phyloP scores from a whole-genome alignment of 768 basidiomycete genomes.

The Cyathus striatus region DNA sequence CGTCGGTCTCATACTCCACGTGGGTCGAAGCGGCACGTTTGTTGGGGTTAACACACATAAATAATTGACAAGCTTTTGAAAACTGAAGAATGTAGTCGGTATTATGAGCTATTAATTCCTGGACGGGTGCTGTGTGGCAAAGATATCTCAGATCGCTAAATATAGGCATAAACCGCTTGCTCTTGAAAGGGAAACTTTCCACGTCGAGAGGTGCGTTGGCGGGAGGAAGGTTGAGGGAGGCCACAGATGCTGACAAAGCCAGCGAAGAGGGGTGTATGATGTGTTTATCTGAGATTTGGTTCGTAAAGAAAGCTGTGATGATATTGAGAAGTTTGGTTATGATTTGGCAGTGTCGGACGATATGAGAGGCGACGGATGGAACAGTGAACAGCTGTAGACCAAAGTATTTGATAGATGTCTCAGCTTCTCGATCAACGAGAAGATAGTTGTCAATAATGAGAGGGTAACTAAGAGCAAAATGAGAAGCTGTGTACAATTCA shows the following conservation, averaged over 20 bases:
- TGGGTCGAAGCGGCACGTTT: conserved; percentile 77
- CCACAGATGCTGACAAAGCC: no score
- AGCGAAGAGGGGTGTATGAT: conserved; percentile 49
- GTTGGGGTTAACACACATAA: conserved; percentile 92
- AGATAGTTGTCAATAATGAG: conserved; percentile 88
- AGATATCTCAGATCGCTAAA: conserved; percentile 88
- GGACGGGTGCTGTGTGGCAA: conserved; percentile 76
- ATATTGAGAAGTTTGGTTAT: conserved; percentile 75
- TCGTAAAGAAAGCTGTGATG: conserved; percentile 89
- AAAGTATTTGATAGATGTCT: conserved; percentile 92
- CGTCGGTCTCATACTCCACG: conserved; percentile 95
- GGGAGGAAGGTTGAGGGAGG: no score
- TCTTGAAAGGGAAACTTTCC: conserved; percentile 85
- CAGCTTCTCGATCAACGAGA: conserved; percentile 88
- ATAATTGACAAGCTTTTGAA: conserved; percentile 75
- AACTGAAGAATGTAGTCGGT: conserved; percentile 67
- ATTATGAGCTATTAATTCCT: conserved; percentile 68
- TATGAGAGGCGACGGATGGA: conserved; percentile 76
- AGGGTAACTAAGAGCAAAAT: conserved; percentile 82
- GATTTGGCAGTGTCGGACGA: conserved; percentile 69
- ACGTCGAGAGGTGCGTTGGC: conserved; percentile 52
- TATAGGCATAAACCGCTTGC: conserved; percentile 93
- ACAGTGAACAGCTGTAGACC: conserved; percentile 91
- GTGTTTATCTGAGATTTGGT: conserved; percentile 74
- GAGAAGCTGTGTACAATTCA: conserved; percentile 52